These are phyloP conservation scores for Pseudogymnoascus sp. DNA, from an alignment of 2,329 filamentous ascomycete genomes.

Conservation along the genomic window DNA sequence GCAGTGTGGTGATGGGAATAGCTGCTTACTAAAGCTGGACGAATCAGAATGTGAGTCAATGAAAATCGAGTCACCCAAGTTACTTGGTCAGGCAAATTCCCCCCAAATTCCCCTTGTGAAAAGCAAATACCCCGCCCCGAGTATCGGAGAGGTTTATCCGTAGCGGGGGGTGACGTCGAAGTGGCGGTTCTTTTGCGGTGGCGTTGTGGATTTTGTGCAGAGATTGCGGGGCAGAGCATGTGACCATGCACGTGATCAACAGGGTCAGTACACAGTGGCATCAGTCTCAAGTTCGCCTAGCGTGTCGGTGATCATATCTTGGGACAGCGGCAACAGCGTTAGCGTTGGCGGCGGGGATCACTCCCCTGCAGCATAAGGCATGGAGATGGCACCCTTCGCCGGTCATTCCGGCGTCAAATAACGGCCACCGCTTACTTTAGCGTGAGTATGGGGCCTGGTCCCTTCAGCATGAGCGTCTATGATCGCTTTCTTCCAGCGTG, in stretches of 20 bases:
- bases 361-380: neutral
- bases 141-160: neutral
- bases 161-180: neutral
- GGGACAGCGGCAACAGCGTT: neutral
- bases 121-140: conserved; percentile 2
- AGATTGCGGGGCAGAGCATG: neutral
- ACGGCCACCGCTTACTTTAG: neutral
- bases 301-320: neutral
- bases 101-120: neutral
- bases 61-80: conserved; percentile 3
- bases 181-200: neutral
- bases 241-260: neutral
- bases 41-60: conserved; percentile 8
- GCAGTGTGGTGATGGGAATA: conserved; percentile 7
- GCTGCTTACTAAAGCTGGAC: conserved; percentile 1
- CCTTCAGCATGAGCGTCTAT: neutral
- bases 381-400: neutral
- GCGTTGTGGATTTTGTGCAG: neutral
- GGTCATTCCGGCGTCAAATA: neutral
- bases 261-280: too few relatives aligned
- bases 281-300: neutral
- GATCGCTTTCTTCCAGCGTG: neutral
- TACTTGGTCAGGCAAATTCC: neutral
- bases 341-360: neutral
- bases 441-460: neutral